Evolutionary conservation across 805 yeast species (phyloP).

Genomic region (Myxozyma geophila): DNA sequence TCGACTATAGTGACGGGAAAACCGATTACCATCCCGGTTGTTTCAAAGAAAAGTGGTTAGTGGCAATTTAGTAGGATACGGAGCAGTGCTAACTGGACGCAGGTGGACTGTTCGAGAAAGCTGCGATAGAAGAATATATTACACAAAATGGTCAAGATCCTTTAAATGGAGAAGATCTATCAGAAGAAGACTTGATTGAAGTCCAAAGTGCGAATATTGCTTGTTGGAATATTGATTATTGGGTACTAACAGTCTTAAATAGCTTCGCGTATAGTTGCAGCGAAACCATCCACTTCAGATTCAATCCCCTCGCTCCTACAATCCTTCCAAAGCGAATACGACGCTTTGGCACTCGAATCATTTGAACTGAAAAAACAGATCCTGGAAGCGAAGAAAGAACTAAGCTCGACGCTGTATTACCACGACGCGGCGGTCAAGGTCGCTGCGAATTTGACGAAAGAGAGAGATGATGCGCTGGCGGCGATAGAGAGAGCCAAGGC

Average conservation of each 20-base stretch:
- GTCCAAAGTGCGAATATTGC: slow-evolving; percentile 40
- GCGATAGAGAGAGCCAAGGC: slow-evolving; percentile 50
- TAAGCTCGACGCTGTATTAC: slow-evolving; percentile 75
- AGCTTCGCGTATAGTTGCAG: slow-evolving; percentile 44
- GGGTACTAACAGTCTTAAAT: not conserved
- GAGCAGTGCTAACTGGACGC: slow-evolving; percentile 44
- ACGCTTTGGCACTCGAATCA: slow-evolving; percentile 79
- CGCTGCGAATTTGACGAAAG: slow-evolving; percentile 71
- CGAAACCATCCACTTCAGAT: slow-evolving; percentile 53
- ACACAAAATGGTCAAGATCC: slow-evolving; percentile 75
- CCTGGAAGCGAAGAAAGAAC: slow-evolving; percentile 64
- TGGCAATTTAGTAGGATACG: not conserved
- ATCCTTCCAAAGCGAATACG: slow-evolving; percentile 86
- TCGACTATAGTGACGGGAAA: slow-evolving; percentile 63
- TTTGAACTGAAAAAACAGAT: slow-evolving; percentile 76
- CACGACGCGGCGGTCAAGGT: slow-evolving; percentile 90
- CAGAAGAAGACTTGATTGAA: slow-evolving; percentile 60
- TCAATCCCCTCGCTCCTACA: slow-evolving; percentile 80
- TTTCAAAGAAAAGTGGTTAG: slow-evolving; percentile 53
- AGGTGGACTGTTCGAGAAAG: slow-evolving; percentile 69
- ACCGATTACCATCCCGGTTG: slow-evolving; percentile 69
- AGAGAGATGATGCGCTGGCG: slow-evolving; percentile 69
- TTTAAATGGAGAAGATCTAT: slow-evolving; percentile 63
- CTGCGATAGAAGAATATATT: slow-evolving; percentile 64
- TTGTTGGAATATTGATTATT: not conserved